phyloP scores from a whole-genome alignment of 2,329 filamentous ascomycete genomes.

The Lachnum nothofagi region DNA sequence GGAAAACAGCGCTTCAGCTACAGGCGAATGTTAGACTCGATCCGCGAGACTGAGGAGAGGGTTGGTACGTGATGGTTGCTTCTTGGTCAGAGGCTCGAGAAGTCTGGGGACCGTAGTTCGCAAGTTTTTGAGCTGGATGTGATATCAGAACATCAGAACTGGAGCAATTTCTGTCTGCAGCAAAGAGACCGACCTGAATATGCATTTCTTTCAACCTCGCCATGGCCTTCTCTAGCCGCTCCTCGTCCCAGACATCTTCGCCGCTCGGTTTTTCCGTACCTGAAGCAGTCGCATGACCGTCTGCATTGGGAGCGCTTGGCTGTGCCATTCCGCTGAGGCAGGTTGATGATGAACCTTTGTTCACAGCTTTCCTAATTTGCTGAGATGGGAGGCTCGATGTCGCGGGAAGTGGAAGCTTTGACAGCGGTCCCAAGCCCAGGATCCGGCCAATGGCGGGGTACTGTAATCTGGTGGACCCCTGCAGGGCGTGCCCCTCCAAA shows the following conservation, averaged over 20 bases:
- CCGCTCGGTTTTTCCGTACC: neutral
- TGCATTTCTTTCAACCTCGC: conserved; percentile 34
- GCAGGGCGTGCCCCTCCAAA: neutral
- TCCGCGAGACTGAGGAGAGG: neutral
- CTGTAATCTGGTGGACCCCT: neutral
- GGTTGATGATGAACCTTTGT: too few species aligned
- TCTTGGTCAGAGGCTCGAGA: conserved; percentile 47
- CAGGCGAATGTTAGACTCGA: conserved; percentile 4
- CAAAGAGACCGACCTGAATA: conserved; percentile 29
- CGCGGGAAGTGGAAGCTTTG: neutral
- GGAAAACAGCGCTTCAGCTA: conserved; percentile 47
- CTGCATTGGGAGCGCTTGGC: neutral
- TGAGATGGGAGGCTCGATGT: too few species aligned
- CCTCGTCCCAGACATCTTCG: conserved; percentile 31
- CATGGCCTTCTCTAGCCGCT: conserved; percentile 30
- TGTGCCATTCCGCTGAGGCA: neutral
- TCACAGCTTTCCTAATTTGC: too few species aligned
- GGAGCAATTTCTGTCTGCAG: neutral
- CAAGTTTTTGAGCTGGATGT: conserved; percentile 41
- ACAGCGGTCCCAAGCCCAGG: neutral
- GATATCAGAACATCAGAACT: neutral
- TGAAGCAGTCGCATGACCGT: conserved; percentile 4
- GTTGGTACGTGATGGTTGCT: conserved; percentile 47
- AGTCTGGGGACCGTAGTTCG: conserved; percentile 47
- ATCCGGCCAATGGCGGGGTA: neutral